Base-by-base conservation (phyloP, 495 filamentous ascomycete genomes). In the Aspergillus heteromorphus region DNA sequence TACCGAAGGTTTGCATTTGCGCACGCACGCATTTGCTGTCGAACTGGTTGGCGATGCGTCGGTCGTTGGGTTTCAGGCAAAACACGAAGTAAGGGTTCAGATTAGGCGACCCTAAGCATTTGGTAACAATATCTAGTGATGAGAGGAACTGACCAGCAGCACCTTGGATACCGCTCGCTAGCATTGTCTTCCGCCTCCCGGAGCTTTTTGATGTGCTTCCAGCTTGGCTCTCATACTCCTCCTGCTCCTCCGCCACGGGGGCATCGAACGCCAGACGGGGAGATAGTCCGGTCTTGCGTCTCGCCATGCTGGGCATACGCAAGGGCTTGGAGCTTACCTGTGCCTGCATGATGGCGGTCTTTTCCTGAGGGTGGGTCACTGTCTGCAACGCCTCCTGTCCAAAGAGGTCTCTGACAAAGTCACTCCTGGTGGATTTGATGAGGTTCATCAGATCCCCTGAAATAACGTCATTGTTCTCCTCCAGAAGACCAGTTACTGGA, bases 21-120 rank as follows among this genome's bases (percentile, higher is more conserved):
- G 87, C 87, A 14, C 93, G 84, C 20, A 98, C 93, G 65, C 92
- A 97, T 70, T 98, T 97, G 76, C 91, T 96, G 68, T 98, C 93
- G 59, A 97, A 97, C 66, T 97, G 93, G 58, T 98, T 97, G 48
- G 93, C 92, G 57, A 98, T 98, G 21, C 92, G 86, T 17, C 93
- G 83, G 70, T 97, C 93, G 64, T 98, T 98, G 7, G 93, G 93
- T 70, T 98, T 97, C 48, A 98, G 75, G 61, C 93, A 97, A 73
- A 98, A 96, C 23, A 98, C 82, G 62, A 97, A 97, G 65, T 97
- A 98, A 13, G 88, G 83, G 63, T 97, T 98, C 9, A 89, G 83
- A 62, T 89, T 89, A 7, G 84, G 76, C 7, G 88, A 84, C 29
- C 83, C 88, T 41, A 98, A 73, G 34, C 88, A 89, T 60, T 88